Evolutionary conservation across 2,329 filamentous ascomycete species (phyloP).

Genomic region (Neofusicoccum sp.): DNA sequence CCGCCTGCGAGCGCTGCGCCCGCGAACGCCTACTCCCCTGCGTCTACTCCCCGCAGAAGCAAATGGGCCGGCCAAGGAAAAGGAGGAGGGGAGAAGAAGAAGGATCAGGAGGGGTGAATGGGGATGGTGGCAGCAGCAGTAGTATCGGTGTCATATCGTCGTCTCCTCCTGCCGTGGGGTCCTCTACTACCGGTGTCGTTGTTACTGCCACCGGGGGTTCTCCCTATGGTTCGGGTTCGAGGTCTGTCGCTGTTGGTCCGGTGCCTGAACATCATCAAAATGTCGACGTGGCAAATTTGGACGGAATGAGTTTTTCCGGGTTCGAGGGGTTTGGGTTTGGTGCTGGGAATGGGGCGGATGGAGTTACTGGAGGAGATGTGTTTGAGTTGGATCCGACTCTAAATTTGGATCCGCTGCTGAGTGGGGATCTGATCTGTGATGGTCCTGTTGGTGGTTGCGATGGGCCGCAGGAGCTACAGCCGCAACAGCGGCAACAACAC

Average conservation of each 20-base stretch:
- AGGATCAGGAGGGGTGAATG: background rate
- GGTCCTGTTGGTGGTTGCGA: background rate
- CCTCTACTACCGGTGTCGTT: no score
- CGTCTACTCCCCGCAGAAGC: constrained; percentile 48
- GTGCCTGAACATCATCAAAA: background rate
- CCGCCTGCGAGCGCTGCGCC: constrained; percentile 43
- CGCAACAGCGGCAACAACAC: background rate
- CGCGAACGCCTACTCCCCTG: constrained; percentile 41
- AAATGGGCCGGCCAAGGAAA: constrained; percentile 53
- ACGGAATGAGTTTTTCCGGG: background rate
- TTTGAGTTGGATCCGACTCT: constrained; percentile 7
- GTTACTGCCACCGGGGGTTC: no score
- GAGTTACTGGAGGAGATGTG: background rate
- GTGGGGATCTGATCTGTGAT: background rate
- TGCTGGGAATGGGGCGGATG: background rate
- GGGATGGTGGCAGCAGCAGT: background rate
- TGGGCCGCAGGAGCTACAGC: background rate
- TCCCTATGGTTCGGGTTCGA: no score
- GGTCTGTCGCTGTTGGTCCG: background rate
- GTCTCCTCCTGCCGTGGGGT: no score
- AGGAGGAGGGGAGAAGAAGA: constrained; percentile 24
- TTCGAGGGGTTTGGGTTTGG: constrained; percentile 3
- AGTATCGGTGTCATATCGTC: no score
- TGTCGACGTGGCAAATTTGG: background rate
- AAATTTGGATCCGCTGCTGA: constrained; percentile 2